phyloP scores from a whole-genome alignment of 495 filamentous ascomycete species.

The Penicillium canescens region DNA sequence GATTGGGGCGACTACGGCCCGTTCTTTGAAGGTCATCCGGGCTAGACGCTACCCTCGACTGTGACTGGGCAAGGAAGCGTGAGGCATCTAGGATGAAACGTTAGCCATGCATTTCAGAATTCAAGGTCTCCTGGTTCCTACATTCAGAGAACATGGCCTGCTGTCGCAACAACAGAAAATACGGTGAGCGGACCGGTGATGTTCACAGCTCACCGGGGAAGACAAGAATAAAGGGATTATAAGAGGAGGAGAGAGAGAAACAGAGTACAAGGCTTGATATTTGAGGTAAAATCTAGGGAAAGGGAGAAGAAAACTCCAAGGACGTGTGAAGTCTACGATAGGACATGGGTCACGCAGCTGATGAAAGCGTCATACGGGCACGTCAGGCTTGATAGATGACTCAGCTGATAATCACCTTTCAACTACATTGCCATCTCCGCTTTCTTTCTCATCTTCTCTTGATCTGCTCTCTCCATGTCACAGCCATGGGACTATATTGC shows the following conservation, averaged over 20 bases:
- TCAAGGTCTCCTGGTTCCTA: conserved; percentile 45
- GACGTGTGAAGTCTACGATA: conserved; percentile 3
- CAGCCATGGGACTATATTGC: conserved; percentile 97
- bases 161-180: conserved; percentile 14
- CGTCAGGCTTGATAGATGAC: conserved; percentile 45
- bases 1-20: conserved; percentile 47
- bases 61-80: conserved; percentile 94
- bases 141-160: conserved; percentile 94
- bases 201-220: conserved; percentile 9
- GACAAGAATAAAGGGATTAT: not conserved
- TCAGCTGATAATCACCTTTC: conserved; percentile 30
- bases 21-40: conserved; percentile 56
- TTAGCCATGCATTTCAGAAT: not conserved
- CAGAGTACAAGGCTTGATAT: not conserved
- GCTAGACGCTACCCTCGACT: conserved; percentile 77
- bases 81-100: conserved; percentile 73
- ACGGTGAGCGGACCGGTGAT: conserved; percentile 20
- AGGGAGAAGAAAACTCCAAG: not conserved
- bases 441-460: conserved; percentile 8
- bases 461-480: conserved; percentile 55
- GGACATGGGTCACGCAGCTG: conserved; percentile 20
- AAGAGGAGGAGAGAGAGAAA: not conserved
- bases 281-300: conserved; percentile 5
- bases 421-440: conserved; percentile 6
- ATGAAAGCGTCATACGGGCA: conserved; percentile 43